Conservation (phyloP, 495 filamentous ascomycete species). For the Penicillium robsamsonii region DNA sequence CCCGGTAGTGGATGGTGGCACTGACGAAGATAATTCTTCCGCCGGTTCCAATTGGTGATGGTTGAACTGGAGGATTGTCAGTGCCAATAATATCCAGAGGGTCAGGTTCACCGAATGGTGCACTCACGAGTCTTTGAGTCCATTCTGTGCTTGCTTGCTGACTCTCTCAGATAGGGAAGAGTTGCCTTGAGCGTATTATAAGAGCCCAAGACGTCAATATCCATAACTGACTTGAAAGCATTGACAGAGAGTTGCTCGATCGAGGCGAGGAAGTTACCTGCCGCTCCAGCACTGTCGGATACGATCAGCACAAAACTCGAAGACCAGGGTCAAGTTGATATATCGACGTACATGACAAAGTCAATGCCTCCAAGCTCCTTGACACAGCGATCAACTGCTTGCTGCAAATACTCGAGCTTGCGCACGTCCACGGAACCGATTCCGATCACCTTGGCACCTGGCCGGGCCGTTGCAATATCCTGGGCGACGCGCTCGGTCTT, state of each 20-base stretch:
- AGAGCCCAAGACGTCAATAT: slow-evolving; percentile 91
- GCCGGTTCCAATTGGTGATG: slow-evolving; percentile 55
- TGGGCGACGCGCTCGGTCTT: slow-evolving; percentile 79
- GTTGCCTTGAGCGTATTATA: slow-evolving; percentile 95
- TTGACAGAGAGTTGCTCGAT: slow-evolving; percentile 78
- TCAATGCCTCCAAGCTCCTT: slow-evolving; percentile 83
- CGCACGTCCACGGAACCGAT: slow-evolving; percentile 85
- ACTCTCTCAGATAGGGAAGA: slow-evolving; percentile 71
- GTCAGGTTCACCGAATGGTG: background rate
- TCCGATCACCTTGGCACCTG: slow-evolving; percentile 79
- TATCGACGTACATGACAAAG: slow-evolving; percentile 74
- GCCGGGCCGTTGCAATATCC: slow-evolving; percentile 74
- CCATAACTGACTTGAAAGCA: slow-evolving; percentile 92
- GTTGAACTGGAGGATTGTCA: slow-evolving; percentile 27
- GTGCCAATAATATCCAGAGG: background rate
- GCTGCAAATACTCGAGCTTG: slow-evolving; percentile 61
- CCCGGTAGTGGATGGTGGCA: slow-evolving; percentile 86
- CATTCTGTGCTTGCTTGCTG: slow-evolving; percentile 59
- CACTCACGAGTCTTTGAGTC: slow-evolving; percentile 47
- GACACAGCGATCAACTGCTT: slow-evolving; percentile 73
- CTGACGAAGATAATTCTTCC: slow-evolving; percentile 87
- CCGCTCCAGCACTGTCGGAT: slow-evolving; percentile 74
- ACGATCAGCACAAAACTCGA: slow-evolving; percentile 12
- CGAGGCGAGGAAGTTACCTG: slow-evolving; percentile 92
- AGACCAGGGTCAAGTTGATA: background rate